Percentiles rank a stretch among this genome's conserved stretches.
phyloP scores from a whole-genome alignment of 1,284 basidiomycete genomes.

The Pyrrhoderma lamaoense region DNA sequence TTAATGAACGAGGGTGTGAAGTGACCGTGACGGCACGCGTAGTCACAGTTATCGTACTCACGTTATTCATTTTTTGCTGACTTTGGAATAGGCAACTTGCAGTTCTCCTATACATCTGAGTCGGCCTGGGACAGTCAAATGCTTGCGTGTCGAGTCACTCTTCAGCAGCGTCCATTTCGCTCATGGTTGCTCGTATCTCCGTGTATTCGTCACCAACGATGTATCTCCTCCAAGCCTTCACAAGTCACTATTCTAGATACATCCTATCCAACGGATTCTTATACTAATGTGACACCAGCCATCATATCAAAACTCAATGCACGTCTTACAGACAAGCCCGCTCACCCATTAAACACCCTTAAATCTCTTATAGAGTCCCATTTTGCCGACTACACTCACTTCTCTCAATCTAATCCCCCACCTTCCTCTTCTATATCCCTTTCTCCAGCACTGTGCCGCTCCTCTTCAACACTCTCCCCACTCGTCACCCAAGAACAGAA shows the following conservation, averaged over 20 bases:
- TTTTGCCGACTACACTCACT: constrained; percentile 62
- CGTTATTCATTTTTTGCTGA: no score
- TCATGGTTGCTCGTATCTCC: neutral
- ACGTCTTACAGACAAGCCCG: constrained; percentile 66
- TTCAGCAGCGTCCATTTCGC: neutral
- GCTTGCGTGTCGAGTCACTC: no score
- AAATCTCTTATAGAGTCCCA: constrained; percentile 81
- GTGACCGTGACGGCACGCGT: no score
- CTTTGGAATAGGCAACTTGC: no score
- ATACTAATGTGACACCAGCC: constrained; percentile 81
- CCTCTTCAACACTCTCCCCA: constrained; percentile 32
- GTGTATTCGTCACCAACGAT: neutral
- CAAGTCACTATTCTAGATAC: constrained; percentile 41
- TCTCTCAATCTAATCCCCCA: constrained; percentile 26
- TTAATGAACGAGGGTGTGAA: no score
- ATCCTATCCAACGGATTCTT: constrained; percentile 63
- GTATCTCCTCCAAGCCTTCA: constrained; percentile 3
- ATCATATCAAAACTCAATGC: constrained; percentile 73
- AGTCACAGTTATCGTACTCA: no score
- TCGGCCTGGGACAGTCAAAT: no score
- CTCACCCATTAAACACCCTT: constrained; percentile 85
- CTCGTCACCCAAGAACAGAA: constrained; percentile 89
- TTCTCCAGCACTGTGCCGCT: neutral
- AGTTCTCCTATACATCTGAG: no score
- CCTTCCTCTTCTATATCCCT: constrained; percentile 23